Evolutionary conservation across 176 grass and related monocot species (phyloP).

Genomic region (Phoenix roebelenii): DNA sequence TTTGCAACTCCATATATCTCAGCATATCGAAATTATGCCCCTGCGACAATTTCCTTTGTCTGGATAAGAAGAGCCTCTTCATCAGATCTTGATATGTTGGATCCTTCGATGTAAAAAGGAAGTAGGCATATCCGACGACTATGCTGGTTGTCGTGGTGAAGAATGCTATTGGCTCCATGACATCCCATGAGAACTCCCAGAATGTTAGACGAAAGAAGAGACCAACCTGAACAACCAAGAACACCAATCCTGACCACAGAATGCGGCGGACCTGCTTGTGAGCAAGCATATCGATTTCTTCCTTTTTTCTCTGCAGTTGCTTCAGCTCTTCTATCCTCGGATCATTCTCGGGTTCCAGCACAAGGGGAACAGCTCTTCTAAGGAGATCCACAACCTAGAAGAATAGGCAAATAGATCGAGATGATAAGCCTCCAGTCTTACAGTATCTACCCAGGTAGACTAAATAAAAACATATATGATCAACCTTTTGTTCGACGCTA

Average conservation of each 20-base stretch:
- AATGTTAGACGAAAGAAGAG: conserved; percentile 60
- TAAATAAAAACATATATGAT: no score
- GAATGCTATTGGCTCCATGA: conserved; percentile 56
- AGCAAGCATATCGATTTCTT: conserved; percentile 44
- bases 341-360: conserved; percentile 24
- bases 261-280: conserved; percentile 60
- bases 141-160: conserved; percentile 38
- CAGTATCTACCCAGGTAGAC: no score
- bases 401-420: not conserved
- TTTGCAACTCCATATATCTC: conserved; percentile 49
- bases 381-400: conserved; percentile 54
- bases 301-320: conserved; percentile 43
- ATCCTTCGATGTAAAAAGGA: conserved; percentile 58
- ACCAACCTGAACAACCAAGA: conserved; percentile 30
- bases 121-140: conserved; percentile 45
- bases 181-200: conserved; percentile 64
- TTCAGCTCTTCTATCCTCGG: conserved; percentile 33
- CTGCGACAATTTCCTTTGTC: conserved; percentile 29
- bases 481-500: no score
- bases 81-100: conserved; percentile 46
- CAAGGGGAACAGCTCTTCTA: conserved; percentile 48
- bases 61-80: conserved; percentile 44
- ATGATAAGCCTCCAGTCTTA: not conserved
- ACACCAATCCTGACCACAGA: conserved; percentile 54
- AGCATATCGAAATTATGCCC: conserved; percentile 34